Evolutionary conservation across 1,284 basidiomycete species (phyloP).

Genomic region (Papiliotrema flavescens): DNA sequence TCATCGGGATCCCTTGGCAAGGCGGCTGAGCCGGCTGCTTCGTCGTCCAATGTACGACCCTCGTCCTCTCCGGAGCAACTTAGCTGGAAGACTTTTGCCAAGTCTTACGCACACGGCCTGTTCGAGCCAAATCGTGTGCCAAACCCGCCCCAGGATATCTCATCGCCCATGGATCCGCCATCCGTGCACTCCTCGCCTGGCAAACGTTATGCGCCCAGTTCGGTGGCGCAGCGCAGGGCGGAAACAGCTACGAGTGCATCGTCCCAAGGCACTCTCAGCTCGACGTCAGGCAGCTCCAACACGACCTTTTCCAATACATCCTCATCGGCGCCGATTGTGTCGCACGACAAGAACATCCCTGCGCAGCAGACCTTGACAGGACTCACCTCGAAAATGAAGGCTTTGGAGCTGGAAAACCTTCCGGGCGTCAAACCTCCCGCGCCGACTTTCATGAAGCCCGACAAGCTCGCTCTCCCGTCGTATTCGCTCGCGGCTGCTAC

Average conservation of each 20-base stretch:
- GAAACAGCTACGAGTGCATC: slow-evolving; percentile 5
- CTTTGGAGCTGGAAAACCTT: slow-evolving; percentile 26
- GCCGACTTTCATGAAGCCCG: slow-evolving; percentile 7
- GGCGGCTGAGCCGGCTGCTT: neutral
- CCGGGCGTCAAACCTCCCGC: neutral
- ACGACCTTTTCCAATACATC: neutral
- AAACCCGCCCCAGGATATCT: slow-evolving; percentile 54
- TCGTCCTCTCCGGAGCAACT: slow-evolving; percentile 6
- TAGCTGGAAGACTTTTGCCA: slow-evolving; percentile 67
- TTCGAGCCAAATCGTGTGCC: slow-evolving; percentile 78
- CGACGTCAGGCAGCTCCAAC: slow-evolving; percentile 9
- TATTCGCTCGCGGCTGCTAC: slow-evolving; percentile 65
- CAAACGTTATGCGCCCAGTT: slow-evolving; percentile 12
- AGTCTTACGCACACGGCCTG: slow-evolving; percentile 67
- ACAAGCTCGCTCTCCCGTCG: slow-evolving; percentile 30
- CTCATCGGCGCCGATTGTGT: neutral
- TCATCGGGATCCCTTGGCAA: neutral
- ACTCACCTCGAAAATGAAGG: slow-evolving; percentile 17
- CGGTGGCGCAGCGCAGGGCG: neutral
- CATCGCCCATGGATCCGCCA: slow-evolving; percentile 12
- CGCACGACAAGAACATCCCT: neutral
- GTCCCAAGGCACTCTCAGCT: slow-evolving; percentile 1
- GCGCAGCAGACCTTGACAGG: slow-evolving; percentile 10
- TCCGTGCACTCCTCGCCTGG: slow-evolving; percentile 27
- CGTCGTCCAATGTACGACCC: neutral